phyloP scores from a whole-genome alignment of 805 yeast genomes.

The Phaffomyces opuntiae region DNA sequence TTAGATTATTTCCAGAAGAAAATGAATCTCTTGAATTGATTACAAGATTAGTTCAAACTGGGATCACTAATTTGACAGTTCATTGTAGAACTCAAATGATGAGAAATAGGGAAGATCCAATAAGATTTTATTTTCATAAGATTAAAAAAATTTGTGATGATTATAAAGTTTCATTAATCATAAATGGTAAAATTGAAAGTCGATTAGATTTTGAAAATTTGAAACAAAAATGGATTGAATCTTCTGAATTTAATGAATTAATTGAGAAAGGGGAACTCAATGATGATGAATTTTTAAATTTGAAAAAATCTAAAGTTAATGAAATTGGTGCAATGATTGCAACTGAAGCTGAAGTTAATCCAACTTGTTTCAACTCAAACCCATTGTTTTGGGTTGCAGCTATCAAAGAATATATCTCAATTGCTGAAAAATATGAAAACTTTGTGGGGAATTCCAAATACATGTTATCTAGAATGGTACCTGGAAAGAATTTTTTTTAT shows the following conservation, averaged over 20 bases:
- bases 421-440: constrained; percentile 53
- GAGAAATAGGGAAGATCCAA: constrained; percentile 82
- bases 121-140: constrained; percentile 58
- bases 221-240: constrained; percentile 30
- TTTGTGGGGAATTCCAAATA: constrained; percentile 72
- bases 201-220: constrained; percentile 47
- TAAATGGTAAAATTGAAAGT: constrained; percentile 71
- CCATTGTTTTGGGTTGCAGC: constrained; percentile 48
- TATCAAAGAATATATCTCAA: constrained; percentile 46
- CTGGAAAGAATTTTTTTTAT: constrained; percentile 63
- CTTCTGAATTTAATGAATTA: constrained; percentile 2
- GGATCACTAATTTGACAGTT: constrained; percentile 77
- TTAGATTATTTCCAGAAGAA: constrained; percentile 63
- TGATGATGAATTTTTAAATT: not conserved
- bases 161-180: constrained; percentile 61
- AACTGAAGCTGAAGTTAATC: constrained; percentile 80
- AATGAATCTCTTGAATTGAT: constrained; percentile 59
- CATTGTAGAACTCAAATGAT: constrained; percentile 87
- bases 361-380: constrained; percentile 53
- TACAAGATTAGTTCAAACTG: constrained; percentile 56
- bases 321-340: constrained; percentile 93
- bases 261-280: not conserved
- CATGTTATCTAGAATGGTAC: constrained; percentile 69
- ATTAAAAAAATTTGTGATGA: constrained; percentile 56
- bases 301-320: constrained; percentile 29